A percentile compares a stretch with the other conserved stretches of the same genome.
phyloP scores from a whole-genome alignment of 2,329 filamentous ascomycete species.

The Alternaria arbusti region DNA sequence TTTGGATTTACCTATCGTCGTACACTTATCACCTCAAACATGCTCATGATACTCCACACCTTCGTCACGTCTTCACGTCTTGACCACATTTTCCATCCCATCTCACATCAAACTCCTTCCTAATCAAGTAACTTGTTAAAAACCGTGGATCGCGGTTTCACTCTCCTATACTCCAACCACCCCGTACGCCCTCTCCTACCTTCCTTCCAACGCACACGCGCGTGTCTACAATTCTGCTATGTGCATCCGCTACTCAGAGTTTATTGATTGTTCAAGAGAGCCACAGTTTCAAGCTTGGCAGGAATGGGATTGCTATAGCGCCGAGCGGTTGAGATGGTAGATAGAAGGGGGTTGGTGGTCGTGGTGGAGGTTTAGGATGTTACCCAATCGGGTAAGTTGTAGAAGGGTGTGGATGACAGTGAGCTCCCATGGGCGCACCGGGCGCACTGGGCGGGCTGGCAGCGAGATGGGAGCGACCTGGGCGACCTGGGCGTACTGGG shows the following conservation, averaged over 20 bases:
- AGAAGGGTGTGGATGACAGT: background rate
- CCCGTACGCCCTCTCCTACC: background rate
- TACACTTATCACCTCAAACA: background rate
- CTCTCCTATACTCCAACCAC: background rate
- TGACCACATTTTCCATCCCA: background rate
- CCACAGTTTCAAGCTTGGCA: fast-evolving
- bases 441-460: background rate
- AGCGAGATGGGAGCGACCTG: background rate
- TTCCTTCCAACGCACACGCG: background rate
- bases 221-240: background rate
- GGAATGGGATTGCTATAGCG: background rate
- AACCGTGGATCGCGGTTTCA: background rate
- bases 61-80: background rate
- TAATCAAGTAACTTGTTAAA: background rate
- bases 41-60: background rate
- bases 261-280: background rate
- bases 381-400: background rate
- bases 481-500: too few relatives aligned
- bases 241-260: background rate
- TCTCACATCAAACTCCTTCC: background rate
- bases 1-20: background rate
- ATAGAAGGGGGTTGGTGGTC: background rate
- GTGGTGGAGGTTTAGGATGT: background rate
- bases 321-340: background rate
- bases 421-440: background rate